Evolutionary conservation across 2,329 filamentous ascomycete genomes (phyloP), one percentile per base, ranked within the genome.

Genomic region (Hysterium pulicare): DNA sequence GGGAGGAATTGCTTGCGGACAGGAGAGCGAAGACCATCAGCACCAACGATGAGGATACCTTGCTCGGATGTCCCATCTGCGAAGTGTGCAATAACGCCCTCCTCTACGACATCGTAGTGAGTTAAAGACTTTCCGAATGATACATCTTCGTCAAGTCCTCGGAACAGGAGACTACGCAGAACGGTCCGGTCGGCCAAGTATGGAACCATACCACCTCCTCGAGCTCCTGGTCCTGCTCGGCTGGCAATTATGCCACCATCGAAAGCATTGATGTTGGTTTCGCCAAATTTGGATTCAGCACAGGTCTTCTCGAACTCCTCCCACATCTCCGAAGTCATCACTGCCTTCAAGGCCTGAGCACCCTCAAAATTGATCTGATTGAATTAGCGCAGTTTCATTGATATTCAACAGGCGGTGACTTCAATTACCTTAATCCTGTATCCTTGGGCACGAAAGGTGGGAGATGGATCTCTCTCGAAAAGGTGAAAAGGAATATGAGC

Each of bases 11-110:
- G 46, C 24, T 41, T 45, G 20, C 42, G 42, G 6, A 48, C 42
- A 19, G 35, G 36, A 1, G 42, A 45, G 32, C 31, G 36, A 7
- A 42, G 52, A 5, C 49, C 47, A 33, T 51, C 49, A 21, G 44
- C 49, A 16, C 41, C 47, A 2, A 51, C 47, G 9, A 51, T 36
- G 11, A 47, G 34, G 2, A 21, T 15, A 7, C 49, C 47, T 13
- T 37, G 15, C 10, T 17, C 41, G 0, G 77, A 82, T 53, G 72
- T 78, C 0, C 81, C 82, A 50, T 85, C 82, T 0, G 74, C 71
- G 51, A 85, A 85, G 2, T 80, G 51, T 2, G 76, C 76, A 2
- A 64, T 66, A 1, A 86, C 81, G n/a, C 40, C 44, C 2, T 38
- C 24, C 2, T 38, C 42, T 2, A 34, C 2, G 5, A 40, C 34